Base-by-base conservation (phyloP, 2,329 filamentous ascomycete species). In the Trichoderma lentiforme region DNA sequence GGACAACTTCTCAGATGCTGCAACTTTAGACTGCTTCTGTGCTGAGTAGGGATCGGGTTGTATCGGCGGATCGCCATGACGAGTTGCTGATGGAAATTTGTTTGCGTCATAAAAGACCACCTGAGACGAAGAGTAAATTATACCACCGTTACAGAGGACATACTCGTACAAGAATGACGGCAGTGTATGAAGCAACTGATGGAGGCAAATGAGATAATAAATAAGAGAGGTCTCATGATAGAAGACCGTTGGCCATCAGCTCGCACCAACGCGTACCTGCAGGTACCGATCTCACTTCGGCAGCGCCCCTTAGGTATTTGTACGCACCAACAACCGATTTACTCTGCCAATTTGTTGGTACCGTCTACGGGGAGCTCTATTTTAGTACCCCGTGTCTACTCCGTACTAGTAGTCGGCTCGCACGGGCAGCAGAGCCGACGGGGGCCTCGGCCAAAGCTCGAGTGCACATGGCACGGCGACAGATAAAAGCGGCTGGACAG, bases 381-480 rank as follows among this genome's bases (percentile, higher is more conserved):
- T 51, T 51, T 51, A 51, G 43, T 51, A 51, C 43, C 43, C 43
- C 43, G 43, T 51, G 43, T 51, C 43, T 60, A 60, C 57, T 56
- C 47, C 11, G 57, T 60, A 14, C 24, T 18, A 39, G 26, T 18
- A 32, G 62, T 43, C 65, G 65, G 65, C 65, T 61, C 21, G 21
- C 21, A 21, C 21, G 21, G 21, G 21, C 21, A 21, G 21, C 21
- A 21, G 21, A 70, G 68, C 68, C 68, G 68, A 70, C 18, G 43
- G 58, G 43, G 43, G 60, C 68, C 68, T 70, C 68, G 68, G 68
- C 34, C 68, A 64, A 64, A 63, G 30, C 53, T 47, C 58, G 8
- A 43, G 6, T 18, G 60, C 43, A 70, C 57, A 64, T 68, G 51
- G 68, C 68, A 64, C 24, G 43, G 47, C 30, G 43, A 70, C 43